Conservation (phyloP, 345 rosid genomes). For the Pseudoturritis turrita region DNA sequence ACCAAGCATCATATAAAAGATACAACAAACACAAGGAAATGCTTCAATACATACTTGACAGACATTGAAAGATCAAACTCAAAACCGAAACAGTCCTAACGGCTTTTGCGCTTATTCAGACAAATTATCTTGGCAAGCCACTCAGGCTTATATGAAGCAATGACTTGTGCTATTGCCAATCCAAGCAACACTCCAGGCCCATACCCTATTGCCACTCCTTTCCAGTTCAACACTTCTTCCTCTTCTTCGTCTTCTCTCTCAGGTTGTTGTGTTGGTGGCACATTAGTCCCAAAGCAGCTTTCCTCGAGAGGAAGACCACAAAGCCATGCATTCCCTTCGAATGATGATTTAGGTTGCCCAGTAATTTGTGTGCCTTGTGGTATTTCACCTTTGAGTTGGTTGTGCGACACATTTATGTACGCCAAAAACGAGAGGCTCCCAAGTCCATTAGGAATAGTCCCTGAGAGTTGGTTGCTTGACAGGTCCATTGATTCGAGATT, state of each 20-base stretch:
- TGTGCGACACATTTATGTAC: background rate
- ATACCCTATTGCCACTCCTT: slow-evolving; percentile 9
- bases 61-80: too few species aligned
- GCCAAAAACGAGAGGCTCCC: background rate
- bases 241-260: background rate
- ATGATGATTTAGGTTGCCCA: slow-evolving; percentile 3
- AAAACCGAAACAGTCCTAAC: too few species aligned
- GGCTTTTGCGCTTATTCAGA: too few species aligned
- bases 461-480: slow-evolving; percentile 1
- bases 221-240: background rate
- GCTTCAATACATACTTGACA: too few species aligned
- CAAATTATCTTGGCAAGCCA: background rate
- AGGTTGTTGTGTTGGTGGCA: background rate
- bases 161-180: background rate
- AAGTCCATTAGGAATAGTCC: background rate
- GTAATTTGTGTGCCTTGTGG: slow-evolving; percentile 11
- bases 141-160: background rate
- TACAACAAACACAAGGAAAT: too few species aligned
- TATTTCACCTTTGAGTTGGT: background rate
- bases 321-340: background rate
- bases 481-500: slow-evolving; percentile 1
- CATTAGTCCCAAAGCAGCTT: background rate
- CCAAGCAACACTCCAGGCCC: slow-evolving; percentile 1
- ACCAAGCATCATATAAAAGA: too few species aligned
- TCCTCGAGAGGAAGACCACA: slow-evolving; percentile 1